Base-by-base conservation (phyloP, 148 eudicot species). In the Heliosperma pusillum region DNA sequence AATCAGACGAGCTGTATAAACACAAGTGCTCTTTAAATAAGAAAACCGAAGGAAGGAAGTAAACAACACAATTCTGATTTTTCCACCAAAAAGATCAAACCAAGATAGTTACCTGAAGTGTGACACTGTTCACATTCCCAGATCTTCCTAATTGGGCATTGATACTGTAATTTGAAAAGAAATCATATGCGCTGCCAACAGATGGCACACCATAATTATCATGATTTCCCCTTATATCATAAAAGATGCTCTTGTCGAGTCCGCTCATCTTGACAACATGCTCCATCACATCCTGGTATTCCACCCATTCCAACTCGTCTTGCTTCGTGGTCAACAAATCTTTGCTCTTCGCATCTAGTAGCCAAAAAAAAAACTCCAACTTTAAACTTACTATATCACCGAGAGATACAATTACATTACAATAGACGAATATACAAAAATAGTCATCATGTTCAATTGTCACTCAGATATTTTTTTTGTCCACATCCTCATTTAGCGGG, bases 211-310 rank as follows among this genome's bases (percentile, higher is more conserved):
- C 97, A 76, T 89, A 95, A 80, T 85, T 87, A 84, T 95, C 99
- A 82, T 95, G 99, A 83, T 95, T 95, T 50, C 99, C 99, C 80
- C 99, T 80, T 26, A 95, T 79, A 83, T 95, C 97, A 75, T 85
- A 92, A 78, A 92, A 95, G 25, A 84, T 75, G 62, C 77, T 85
- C 86, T 85, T 87, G 65, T 85, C 78, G 77, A 95, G 94, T 62
- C 97, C 94, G 82, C 99, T 95, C 78, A 50, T 92, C 73, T 72
- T 81, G 45, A 92, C 82, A 60, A 88, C 91, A 77, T 89, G 88
- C 61, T 86, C 85, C 88, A 92, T 88, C 61, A 87, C 92, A 27
- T 83, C 80, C 55, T 76, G 77, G 82, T 95, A 95, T 68, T 92
- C 97, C 78, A 87, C 36, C 99, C 99, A 95, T 80, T 95, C 99